A percentile compares a stretch with the other conserved stretches of the same genome.
These are phyloP conservation scores for Neurospora sp. DNA, from an alignment of 495 filamentous ascomycete species.

Conservation along the genomic window DNA sequence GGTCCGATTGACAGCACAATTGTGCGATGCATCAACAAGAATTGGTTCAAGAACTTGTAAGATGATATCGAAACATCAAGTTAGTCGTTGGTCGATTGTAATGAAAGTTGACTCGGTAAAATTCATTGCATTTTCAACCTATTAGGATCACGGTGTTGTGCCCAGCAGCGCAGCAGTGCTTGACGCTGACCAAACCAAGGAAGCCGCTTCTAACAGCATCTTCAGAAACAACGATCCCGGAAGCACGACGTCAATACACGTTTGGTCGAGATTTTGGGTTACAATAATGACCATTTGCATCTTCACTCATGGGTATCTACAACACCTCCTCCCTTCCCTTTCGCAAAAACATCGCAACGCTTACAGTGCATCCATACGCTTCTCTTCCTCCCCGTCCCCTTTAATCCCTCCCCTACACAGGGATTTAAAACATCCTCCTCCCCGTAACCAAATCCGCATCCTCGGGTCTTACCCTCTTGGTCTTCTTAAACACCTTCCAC, in stretches of 20 bases:
- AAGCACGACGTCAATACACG: background rate
- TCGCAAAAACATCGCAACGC: background rate
- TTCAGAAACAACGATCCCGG: background rate
- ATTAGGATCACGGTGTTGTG: too few species aligned
- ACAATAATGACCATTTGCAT: background rate
- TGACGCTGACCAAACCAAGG: too few species aligned
- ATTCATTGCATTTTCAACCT: too few species aligned
- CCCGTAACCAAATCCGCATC: slow-evolving; percentile 22
- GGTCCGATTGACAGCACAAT: too few species aligned
- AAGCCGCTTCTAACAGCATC: background rate
- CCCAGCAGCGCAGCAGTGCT: too few species aligned
- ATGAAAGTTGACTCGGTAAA: too few species aligned
- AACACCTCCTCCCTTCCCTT: background rate
- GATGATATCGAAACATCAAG: too few species aligned
- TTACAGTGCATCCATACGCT: background rate
- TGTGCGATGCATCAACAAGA: too few species aligned
- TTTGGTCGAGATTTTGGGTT: background rate
- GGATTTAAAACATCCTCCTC: slow-evolving; percentile 9
- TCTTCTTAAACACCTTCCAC: slow-evolving; percentile 27
- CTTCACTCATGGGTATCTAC: background rate
- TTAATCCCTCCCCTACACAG: background rate
- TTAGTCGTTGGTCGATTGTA: too few species aligned
- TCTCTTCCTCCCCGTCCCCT: background rate
- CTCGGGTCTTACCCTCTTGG: slow-evolving; percentile 20
- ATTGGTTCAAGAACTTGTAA: too few species aligned